These are phyloP conservation scores for Phlebopus sp. DNA, from an alignment of 1,284 basidiomycete genomes.

Conservation along the genomic window DNA sequence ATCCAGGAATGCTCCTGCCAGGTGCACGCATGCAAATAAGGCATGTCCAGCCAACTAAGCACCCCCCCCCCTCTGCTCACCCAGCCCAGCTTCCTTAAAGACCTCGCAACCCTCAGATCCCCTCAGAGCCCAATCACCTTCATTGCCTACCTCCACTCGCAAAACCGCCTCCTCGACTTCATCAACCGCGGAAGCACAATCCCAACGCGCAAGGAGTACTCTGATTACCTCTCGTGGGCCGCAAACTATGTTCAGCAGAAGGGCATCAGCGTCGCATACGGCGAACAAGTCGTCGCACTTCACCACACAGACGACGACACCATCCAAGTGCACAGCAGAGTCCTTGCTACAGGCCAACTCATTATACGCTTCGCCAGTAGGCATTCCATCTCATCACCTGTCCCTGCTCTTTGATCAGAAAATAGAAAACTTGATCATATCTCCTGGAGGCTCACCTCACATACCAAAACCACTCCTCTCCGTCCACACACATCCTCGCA, in stretches of 20 bases:
- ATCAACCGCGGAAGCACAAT: conserved; percentile 88
- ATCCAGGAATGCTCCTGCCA: conserved; percentile 58
- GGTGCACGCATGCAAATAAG: conserved; percentile 60
- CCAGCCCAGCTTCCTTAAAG: conserved; percentile 51
- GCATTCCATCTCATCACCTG: conserved; percentile 16
- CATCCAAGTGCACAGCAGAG: conserved; percentile 39
- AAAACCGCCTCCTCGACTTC: conserved; percentile 51
- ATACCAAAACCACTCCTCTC: conserved; percentile 41
- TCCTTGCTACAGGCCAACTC: conserved; percentile 36
- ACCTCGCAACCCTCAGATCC: conserved; percentile 55
- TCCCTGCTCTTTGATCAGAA: conserved; percentile 11
- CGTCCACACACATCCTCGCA: conserved; percentile 33
- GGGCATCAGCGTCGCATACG: conserved; percentile 46
- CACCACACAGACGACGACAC: conserved; percentile 34
- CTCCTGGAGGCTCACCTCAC: conserved; percentile 48
- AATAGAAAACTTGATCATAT: conserved; percentile 47
- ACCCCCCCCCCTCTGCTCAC: neutral
- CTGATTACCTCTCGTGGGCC: conserved; percentile 58
- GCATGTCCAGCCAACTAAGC: conserved; percentile 27
- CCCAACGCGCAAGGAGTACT: conserved; percentile 83
- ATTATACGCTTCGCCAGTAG: conserved; percentile 38
- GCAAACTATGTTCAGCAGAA: conserved; percentile 43
- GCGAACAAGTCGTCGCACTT: conserved; percentile 47
- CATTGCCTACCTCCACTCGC: conserved; percentile 52
- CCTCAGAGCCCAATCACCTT: conserved; percentile 58